Evolutionary conservation across 2,329 filamentous ascomycete species (phyloP), one percentile per base, ranked within the genome.

Genomic region (Clarireedia sp.): DNA sequence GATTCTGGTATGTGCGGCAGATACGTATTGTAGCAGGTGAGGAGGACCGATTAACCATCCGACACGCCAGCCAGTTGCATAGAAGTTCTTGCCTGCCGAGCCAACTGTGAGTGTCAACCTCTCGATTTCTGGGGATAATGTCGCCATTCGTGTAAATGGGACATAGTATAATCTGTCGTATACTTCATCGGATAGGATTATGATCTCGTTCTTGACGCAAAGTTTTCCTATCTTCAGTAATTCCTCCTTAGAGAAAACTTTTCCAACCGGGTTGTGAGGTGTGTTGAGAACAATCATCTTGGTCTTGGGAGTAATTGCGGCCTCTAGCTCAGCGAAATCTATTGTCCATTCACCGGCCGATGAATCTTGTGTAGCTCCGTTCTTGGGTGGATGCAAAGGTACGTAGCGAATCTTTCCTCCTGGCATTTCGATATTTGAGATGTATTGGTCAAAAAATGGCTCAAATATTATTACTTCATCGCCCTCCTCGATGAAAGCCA

Each of bases 381-480:
- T 84, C 60, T 81, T 78, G 9, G 94, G 94, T 26, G 94, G 92
- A 59, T 94, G 88, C 69, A 99, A 78, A n/a, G 94, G 91, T 23
- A 97, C 92, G 69, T 96, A 97, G 64, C 92, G 86, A 61, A 97
- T 89, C 69, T 86, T 95, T 63, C 94, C 94, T 51, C 94, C 94
- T 0, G 94, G 85, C 91, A 99, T 97, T 72, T 96, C 89, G 61
- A 99, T 97, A 73, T 99, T 99, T 76, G 86, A 90, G 63, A 99
- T 95, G 71, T 97, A 95, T 84, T 99, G 94, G 73, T 99, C 94
- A 70, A 97, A 99, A 74, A 96, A 99, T 10, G 94, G 94, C 75
- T 99, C 94, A 70, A 99, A 96, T 55, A 99, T 81, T 63, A 99
- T 96, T 62, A 96, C 94, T 72, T 99, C 94, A 68, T 99, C 94